Evolutionary conservation across 805 yeast genomes (phyloP), one percentile per base, ranked within the genome.

Genomic region (Pichia deserticola): DNA sequence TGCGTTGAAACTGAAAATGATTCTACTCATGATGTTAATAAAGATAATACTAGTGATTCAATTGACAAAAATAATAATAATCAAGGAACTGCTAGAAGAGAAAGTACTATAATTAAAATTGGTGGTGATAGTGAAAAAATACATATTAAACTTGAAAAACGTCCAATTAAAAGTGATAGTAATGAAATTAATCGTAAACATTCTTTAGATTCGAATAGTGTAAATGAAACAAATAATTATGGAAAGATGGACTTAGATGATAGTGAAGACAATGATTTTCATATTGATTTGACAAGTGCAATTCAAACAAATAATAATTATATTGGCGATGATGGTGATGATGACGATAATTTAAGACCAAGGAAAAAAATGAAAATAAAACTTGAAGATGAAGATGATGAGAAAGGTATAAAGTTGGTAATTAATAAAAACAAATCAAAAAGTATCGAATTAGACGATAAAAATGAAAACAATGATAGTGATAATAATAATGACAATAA

Each of bases 121-220:
- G 60, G 50, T 11, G 43, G 37, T 10, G 63, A 59, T 5, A 59
- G 50, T 0, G 57, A 41, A 36, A 42, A 45, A 36, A 45, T 51
- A n/a, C 43, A 42, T 11, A 49, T 49, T 13, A 40, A 39, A 32
- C 33, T 40, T 15, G 45, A 44, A 55, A 45, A 53, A 55, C 40
- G 45, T 15, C 34, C 45, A 7, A 52, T 47, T 11, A 53, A 38
- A 7, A 53, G n/a, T 7, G 12, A 48, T 13, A 54, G 40, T 7
- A 55, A 25, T 11, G 5, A 34, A 10, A 27, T 29, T 29, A 32
- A 38, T 9, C 10, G 20, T 37, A 15, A 44, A 33, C 12, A 36
- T 15, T 10, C 8, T 6, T 12, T 28, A 11, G 34, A 25, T 34
- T 38, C 42, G 11, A 15, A 44, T 30, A 20, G 4, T 29, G 36